phyloP scores from a whole-genome alignment of 2,329 filamentous ascomycete genomes.

The Chalaropsis thielavioides region DNA sequence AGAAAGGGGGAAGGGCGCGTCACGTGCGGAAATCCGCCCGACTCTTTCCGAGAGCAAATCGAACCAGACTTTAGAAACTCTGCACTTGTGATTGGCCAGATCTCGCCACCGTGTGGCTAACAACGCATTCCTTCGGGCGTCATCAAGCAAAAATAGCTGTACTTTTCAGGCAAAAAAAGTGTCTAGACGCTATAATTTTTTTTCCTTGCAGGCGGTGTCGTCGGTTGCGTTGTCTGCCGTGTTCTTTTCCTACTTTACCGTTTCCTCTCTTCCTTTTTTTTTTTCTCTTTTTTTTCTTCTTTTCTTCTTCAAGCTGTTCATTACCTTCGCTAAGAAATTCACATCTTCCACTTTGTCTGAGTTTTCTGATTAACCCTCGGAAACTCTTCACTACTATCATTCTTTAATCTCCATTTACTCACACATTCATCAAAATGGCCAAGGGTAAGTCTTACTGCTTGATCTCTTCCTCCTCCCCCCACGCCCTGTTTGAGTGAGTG shows the following conservation, averaged over 20 bases:
- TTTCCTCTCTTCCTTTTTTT: conserved; percentile 4
- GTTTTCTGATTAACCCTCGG: conserved; percentile 3
- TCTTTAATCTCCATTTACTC: conserved; percentile 6
- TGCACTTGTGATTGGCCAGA: conserved; percentile 13
- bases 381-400: conserved; percentile 5
- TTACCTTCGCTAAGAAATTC: conserved; percentile 7
- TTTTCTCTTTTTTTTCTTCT: conserved; percentile 5
- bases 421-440: conserved; percentile 14
- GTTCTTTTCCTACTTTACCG: neutral
- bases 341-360: neutral
- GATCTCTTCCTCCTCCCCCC: neutral
- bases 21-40: conserved; percentile 12
- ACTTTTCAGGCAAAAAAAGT: neutral
- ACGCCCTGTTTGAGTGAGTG: neutral
- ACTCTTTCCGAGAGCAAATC: conserved; percentile 15
- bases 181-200: neutral
- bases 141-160: conserved; percentile 5
- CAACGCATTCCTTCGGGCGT: conserved; percentile 8
- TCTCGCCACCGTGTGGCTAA: conserved; percentile 4
- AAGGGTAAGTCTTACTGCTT: conserved; percentile 14
- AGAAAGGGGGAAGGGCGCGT: neutral
- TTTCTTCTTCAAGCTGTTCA: conserved; percentile 11
- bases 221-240: neutral
- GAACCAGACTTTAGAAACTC: conserved; percentile 12
- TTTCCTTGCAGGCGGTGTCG: neutral